Evolutionary conservation across 2,329 filamentous ascomycete species (phyloP).

Genomic region (Aspergillus candidus): DNA sequence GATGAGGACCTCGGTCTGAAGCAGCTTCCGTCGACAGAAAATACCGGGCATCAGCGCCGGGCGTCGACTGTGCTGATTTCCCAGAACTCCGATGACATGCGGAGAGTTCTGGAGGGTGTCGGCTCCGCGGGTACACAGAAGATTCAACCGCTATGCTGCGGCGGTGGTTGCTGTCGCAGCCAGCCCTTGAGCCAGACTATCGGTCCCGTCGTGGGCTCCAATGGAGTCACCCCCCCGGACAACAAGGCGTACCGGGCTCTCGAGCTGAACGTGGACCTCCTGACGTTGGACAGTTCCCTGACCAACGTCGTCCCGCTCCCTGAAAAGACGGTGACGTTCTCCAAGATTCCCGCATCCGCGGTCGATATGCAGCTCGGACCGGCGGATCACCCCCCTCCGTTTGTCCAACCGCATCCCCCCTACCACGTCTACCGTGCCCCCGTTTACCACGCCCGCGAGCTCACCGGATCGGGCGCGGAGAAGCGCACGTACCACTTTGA

Average conservation of each 20-base stretch:
- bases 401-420: slow-evolving; percentile 90
- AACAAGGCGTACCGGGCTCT: slow-evolving; percentile 81
- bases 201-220: slow-evolving; percentile 34
- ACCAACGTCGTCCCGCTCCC: slow-evolving; percentile 68
- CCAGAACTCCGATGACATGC: slow-evolving; percentile 54
- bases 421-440: slow-evolving; percentile 89
- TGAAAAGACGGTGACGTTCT: slow-evolving; percentile 66
- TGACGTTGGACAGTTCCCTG: slow-evolving; percentile 64
- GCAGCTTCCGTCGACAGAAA: slow-evolving; percentile 13
- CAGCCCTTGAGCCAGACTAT: slow-evolving; percentile 47
- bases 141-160: slow-evolving; percentile 58
- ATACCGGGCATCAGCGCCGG: slow-evolving; percentile 30
- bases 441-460: slow-evolving; percentile 73
- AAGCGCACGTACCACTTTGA: slow-evolving; percentile 98
- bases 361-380: slow-evolving; percentile 31
- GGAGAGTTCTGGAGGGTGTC: slow-evolving; percentile 51
- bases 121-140: slow-evolving; percentile 50
- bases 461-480: slow-evolving; percentile 83
- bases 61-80: slow-evolving; percentile 49
- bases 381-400: slow-evolving; percentile 67
- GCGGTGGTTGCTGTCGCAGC: slow-evolving; percentile 59
- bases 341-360: slow-evolving; percentile 30
- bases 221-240: slow-evolving; percentile 58
- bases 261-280: slow-evolving; percentile 65
- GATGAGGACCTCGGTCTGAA: slow-evolving; percentile 26